Base-by-base conservation (phyloP, 2,329 filamentous ascomycete species). In the Fusarium begoniae region DNA sequence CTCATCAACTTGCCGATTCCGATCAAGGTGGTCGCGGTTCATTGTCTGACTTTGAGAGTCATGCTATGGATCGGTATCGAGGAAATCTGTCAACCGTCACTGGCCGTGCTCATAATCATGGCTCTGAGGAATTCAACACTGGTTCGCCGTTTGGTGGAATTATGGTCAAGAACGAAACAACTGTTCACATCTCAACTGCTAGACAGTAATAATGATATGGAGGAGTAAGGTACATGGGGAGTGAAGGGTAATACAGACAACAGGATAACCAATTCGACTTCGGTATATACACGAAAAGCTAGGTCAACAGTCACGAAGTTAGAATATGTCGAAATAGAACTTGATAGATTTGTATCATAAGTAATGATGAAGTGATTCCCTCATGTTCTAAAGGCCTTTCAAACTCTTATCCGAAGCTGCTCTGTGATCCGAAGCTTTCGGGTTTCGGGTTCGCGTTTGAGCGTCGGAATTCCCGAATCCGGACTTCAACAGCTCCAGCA, bases 151-250 rank as follows among this genome's bases (percentile, higher is more conserved):
- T 71, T 6, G 64, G 59, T 3, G 76, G 76, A 11, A 78, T 78
- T 3, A 70, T 77, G 63, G 76, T 78, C 3, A 78, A 76, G 66
- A 78, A 77, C 24, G 75, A 78, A 37, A 78, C 75, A 0, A 66
- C 40, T 17, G 70, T 77, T 2, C 53, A 38, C 5, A 55, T 76
- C 6, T 75, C 74, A 15, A 72, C 48, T 4, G 60, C 72, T 1
- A 57, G 47, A 4, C 28, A 30, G 5, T 26, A 22, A 37, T 38
- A 30, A 48, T 24, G 8, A 28, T 48, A 17, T 9, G 3, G 5
- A 20, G 30, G 12, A 8, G 12, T 3, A 8, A 35, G 14, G 8
- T 17, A 22, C 2, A 8, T 2, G 24, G 10, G 10, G 14, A 11
- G 17, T 24, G n/a, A 18, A 38, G 38, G 5, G 26, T n/a, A 45